Percentiles rank a stretch among this genome's conserved stretches.
Evolutionary conservation across 2,329 filamentous ascomycete genomes (phyloP).

Genomic region (Periglandula ipomoeae): DNA sequence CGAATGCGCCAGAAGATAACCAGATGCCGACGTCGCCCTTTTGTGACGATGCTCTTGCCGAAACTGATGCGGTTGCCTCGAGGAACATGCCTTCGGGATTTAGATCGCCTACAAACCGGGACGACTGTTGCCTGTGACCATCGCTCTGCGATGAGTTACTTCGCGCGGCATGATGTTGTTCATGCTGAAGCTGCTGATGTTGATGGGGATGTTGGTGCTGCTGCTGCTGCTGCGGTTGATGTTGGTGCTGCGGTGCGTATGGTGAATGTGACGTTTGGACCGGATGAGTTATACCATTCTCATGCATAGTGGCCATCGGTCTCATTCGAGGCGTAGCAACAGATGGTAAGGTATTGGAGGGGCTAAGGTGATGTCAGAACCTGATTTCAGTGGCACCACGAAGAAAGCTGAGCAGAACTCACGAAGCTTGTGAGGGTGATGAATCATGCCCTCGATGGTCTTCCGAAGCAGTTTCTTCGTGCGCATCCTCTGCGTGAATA

Average conservation of each 20-base stretch:
- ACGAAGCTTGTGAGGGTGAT: conserved; percentile 22
- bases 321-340: conserved; percentile 1
- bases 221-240: background rate
- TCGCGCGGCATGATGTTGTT: background rate
- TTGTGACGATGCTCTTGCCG: conserved; percentile 27
- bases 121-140: conserved; percentile 16
- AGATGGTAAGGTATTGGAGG: background rate
- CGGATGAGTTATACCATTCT: background rate
- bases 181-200: no score
- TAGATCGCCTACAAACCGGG: conserved; percentile 48
- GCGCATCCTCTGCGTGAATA: conserved; percentile 29
- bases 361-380: conserved; percentile 1
- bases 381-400: background rate
- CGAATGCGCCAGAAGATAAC: conserved; percentile 28
- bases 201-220: no score
- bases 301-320: conserved; percentile 2
- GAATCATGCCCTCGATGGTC: conserved; percentile 18
- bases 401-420: conserved; percentile 8
- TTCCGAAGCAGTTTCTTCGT: conserved; percentile 19
- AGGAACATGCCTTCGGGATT: conserved; percentile 53
- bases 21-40: conserved; percentile 48
- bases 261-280: background rate
- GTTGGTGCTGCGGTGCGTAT: background rate
- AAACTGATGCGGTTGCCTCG: conserved; percentile 36
- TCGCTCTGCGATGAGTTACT: background rate